Evolutionary conservation across 306 rosid species (phyloP).

Genomic region (Sophora flavescens): DNA sequence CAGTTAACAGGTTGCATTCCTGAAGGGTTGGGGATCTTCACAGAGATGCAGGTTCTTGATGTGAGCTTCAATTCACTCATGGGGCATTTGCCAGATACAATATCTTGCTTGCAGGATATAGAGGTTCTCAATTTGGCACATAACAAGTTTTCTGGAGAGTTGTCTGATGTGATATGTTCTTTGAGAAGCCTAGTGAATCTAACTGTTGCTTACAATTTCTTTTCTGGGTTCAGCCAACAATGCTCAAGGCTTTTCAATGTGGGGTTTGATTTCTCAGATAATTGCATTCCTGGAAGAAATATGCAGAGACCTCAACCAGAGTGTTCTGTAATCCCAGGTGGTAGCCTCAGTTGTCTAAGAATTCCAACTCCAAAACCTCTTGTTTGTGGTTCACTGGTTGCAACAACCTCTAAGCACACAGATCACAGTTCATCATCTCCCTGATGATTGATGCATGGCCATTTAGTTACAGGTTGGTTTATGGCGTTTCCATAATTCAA

Average conservation of each 20-base stretch:
- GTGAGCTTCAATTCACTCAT: conserved; percentile 77
- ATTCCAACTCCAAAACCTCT: conserved; percentile 75
- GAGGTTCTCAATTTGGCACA: conserved; percentile 83
- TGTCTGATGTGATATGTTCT: conserved; percentile 77
- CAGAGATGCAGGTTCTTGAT: conserved; percentile 83
- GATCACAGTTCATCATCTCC: conserved; percentile 52
- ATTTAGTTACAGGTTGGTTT: conserved; percentile 40
- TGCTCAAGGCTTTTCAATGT: conserved; percentile 65
- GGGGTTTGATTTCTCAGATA: conserved; percentile 83
- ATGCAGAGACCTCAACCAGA: conserved; percentile 89
- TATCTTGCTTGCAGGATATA: conserved; percentile 72
- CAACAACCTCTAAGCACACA: background rate
- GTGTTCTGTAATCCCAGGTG: conserved; percentile 82
- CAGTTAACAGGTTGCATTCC: conserved; percentile 90
- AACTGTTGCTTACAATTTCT: conserved; percentile 83
- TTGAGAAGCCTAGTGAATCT: conserved; percentile 66
- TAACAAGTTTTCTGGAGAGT: conserved; percentile 84
- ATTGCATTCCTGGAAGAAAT: conserved; percentile 82
- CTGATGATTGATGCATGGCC: conserved; percentile 34
- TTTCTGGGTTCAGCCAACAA: conserved; percentile 79
- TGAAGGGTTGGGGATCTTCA: conserved; percentile 78
- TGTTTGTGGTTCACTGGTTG: conserved; percentile 58
- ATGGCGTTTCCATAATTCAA: conserved; percentile 33
- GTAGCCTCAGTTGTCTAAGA: conserved; percentile 75
- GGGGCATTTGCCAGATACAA: conserved; percentile 90